Evolutionary conservation across 306 rosid species (phyloP), one percentile per base, ranked within the genome.

Genomic region (Cicer bijugum): DNA sequence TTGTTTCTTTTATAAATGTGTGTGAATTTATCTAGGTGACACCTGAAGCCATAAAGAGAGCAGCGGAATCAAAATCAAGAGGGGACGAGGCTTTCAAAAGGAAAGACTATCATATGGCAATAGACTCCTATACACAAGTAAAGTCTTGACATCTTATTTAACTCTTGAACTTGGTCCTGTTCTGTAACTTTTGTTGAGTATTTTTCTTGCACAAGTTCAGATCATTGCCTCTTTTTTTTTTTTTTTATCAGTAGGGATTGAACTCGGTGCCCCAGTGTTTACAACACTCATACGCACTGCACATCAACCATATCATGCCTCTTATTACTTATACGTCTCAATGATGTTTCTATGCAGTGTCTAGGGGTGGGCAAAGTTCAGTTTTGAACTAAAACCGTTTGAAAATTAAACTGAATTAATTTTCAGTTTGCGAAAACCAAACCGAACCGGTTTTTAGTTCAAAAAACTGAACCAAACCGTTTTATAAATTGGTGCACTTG

Each of bases 81-180:
- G 99, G 92, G 51, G 88, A 85, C 1, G 97, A 95, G 72, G 97
- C 99, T 81, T 95, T 89, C 85, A 78, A 83, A 20, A 78, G 83
- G 65, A 81, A 88, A 67, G 97, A 95, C 60, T 85, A 68, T 78
- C 78, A 60, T 17, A 71, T 45, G 17, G 99, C 99, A 12, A 62
- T 91, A 42, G 97, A 95, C 86, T 92, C 88, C 65, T 95, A 95
- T 69, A 95, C 99, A 4, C 99, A 91, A 83, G 99, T 90, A 69
- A 75, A 28, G 80, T 74, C 68, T 42, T 70, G 33, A 69, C 62
- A 71, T 56, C 74, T 67, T 23, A 28, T 64, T 72, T 67, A 40
- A 67, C 77, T 59, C 19, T 45, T 75, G 59, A 66, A 45, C 65
- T 79, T 82, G 2, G 5, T 69, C 64, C n/a, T 28, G 68, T 68